A percentile compares a stretch with the other conserved stretches of the same genome.
Conservation (phyloP, 306 rosid genomes). For the Glycine tomentella region DNA sequence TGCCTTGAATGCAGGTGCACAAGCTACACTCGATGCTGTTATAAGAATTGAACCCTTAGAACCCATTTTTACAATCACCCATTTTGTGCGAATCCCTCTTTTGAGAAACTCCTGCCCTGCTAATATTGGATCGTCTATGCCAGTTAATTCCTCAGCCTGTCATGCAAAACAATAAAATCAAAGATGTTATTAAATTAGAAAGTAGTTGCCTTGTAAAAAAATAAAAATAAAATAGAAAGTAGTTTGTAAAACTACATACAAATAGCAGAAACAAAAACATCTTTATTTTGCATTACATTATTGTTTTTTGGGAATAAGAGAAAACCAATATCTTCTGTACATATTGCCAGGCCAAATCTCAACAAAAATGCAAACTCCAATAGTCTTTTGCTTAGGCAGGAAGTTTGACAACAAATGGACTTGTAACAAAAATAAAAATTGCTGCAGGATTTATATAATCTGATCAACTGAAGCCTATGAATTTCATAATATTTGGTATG, state of each 20-base stretch:
- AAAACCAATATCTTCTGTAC: slow-evolving; percentile 8
- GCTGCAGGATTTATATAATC: slow-evolving; percentile 26
- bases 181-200: slow-evolving; percentile 39
- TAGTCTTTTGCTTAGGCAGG: slow-evolving; percentile 30
- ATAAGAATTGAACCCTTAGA: slow-evolving; percentile 83
- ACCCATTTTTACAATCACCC: slow-evolving; percentile 99
- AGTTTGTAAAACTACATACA: slow-evolving; percentile 28
- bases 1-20: slow-evolving; percentile 94
- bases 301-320: slow-evolving; percentile 21
- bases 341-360: slow-evolving; percentile 25
- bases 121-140: slow-evolving; percentile 76
- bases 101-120: slow-evolving; percentile 91
- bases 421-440: not conserved
- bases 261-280: slow-evolving; percentile 5
- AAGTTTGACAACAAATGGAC: slow-evolving; percentile 27
- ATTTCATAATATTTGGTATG: not conserved
- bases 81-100: slow-evolving; percentile 82
- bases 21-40: slow-evolving; percentile 63
- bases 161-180: slow-evolving; percentile 43
- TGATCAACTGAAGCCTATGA: slow-evolving; percentile 24
- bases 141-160: slow-evolving; percentile 94
- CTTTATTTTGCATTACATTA: slow-evolving; percentile 21
- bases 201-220: slow-evolving; percentile 53
- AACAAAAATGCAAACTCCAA: slow-evolving; percentile 5
- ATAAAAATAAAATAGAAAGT: slow-evolving; percentile 24